Evolutionary conservation across 495 filamentous ascomycete species (phyloP).

Genomic region (Hyaloscypha variabilis): DNA sequence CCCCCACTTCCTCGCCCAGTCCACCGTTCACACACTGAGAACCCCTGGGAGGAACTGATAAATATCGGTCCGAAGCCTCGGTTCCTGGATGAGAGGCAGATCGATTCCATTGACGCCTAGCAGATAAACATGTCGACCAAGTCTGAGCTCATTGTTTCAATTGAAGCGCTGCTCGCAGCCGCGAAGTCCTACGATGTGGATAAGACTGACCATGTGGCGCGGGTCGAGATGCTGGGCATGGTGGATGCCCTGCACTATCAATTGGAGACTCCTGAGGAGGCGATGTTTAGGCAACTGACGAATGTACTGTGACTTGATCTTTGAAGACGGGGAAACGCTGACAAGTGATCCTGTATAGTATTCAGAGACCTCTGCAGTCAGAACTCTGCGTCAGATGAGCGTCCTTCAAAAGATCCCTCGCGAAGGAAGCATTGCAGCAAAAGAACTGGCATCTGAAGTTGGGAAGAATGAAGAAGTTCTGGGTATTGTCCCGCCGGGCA

Average conservation of each 20-base stretch:
- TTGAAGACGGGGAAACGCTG: too few relatives aligned
- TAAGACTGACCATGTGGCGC: background rate
- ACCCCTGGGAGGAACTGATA: too few relatives aligned
- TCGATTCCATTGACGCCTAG: background rate
- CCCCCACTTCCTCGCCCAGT: too few relatives aligned
- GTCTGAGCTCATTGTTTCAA: conserved; percentile 4
- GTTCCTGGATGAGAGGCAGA: too few relatives aligned
- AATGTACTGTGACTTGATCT: conserved; percentile 15
- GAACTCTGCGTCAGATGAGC: conserved; percentile 26
- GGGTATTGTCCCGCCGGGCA: conserved; percentile 13
- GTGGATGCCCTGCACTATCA: conserved; percentile 15
- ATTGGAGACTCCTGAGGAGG: conserved; percentile 9
- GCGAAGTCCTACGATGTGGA: conserved; percentile 18
- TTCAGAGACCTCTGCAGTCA: conserved; percentile 19
- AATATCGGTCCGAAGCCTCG: too few relatives aligned
- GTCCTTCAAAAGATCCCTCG: conserved; percentile 29
- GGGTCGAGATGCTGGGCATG: background rate
- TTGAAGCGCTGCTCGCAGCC: conserved; percentile 16
- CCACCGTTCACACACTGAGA: too few relatives aligned
- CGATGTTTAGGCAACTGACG: conserved; percentile 21
- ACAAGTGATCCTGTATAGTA: too few relatives aligned
- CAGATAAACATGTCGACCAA: conserved; percentile 3
- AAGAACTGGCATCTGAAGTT: conserved; percentile 25
- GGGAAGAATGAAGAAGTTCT: conserved; percentile 28
- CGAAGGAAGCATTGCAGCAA: conserved; percentile 25